Conservation (phyloP, 2,329 filamentous ascomycete genomes). For the Paracorniculantispora psalliotae region DNA sequence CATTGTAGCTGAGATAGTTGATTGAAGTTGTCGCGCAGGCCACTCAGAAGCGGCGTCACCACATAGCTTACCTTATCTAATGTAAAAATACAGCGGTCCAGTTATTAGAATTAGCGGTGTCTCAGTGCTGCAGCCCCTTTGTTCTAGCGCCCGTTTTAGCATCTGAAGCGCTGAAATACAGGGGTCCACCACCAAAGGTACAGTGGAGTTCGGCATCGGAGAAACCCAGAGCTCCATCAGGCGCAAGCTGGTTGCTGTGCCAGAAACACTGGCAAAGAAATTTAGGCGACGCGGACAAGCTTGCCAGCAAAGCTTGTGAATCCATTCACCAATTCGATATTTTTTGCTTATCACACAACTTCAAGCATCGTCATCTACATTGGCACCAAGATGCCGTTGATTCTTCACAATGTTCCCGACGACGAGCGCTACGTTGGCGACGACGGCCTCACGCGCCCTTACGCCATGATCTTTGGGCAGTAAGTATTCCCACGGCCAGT, state of each 20-base stretch:
- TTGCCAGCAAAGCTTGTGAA: not conserved
- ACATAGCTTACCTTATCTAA: not conserved
- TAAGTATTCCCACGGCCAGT: conserved; percentile 29
- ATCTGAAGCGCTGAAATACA: not conserved
- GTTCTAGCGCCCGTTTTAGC: not conserved
- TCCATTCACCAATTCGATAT: not conserved
- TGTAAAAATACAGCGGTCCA: not conserved
- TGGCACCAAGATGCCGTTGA: conserved; percentile 56
- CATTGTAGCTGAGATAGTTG: conserved; percentile 9
- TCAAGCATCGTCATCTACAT: conserved; percentile 15
- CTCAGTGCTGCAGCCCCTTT: not conserved
- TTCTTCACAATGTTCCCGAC: conserved; percentile 64
- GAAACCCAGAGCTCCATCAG: conserved; percentile 5
- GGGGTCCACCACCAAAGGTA: not conserved
- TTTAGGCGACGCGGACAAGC: conserved; percentile 3
- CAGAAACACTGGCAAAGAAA: conserved; percentile 13
- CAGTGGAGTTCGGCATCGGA: conserved; percentile 8
- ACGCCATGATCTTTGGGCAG: conserved; percentile 62
- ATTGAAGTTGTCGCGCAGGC: no score
- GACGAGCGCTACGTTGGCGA: conserved; percentile 63
- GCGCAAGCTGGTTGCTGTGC: conserved; percentile 12
- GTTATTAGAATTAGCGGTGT: not conserved
- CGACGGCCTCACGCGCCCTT: conserved; percentile 60
- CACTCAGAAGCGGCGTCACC: no score
- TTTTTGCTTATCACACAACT: not conserved